Percentiles rank a stretch among this genome's conserved stretches.
Evolutionary conservation across 305 asterid genomes (phyloP).

Genomic region (Fraxinus paxiana): DNA sequence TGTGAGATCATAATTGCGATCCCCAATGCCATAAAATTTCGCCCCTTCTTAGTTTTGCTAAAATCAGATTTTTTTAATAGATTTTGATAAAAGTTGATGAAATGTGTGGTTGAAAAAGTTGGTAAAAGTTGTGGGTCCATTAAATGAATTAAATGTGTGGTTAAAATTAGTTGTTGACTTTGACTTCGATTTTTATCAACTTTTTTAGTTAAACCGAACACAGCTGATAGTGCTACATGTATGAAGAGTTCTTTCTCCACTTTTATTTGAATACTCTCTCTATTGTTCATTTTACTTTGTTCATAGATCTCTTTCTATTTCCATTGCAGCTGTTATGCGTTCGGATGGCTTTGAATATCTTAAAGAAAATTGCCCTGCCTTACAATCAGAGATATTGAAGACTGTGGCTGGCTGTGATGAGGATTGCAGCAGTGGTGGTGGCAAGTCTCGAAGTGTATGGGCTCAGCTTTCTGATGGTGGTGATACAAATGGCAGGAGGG

Average conservation of each 20-base stretch:
- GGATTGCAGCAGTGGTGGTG: slow-evolving; percentile 80
- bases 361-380: slow-evolving; percentile 69
- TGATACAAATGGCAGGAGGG: slow-evolving; percentile 81
- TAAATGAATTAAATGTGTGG: background rate
- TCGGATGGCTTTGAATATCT: slow-evolving; percentile 85
- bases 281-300: background rate
- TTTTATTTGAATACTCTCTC: background rate
- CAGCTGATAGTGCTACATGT: background rate
- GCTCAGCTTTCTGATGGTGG: slow-evolving; percentile 97
- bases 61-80: background rate
- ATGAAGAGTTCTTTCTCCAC: background rate
- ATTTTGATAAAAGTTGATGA: background rate
- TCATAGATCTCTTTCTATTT: slow-evolving; percentile 13
- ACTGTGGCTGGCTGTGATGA: slow-evolving; percentile 95
- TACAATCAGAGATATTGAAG: slow-evolving; percentile 89
- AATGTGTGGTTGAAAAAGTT: background rate
- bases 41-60: background rate
- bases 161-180: background rate
- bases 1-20: background rate
- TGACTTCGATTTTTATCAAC: background rate
- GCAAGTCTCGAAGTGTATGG: slow-evolving; percentile 87
- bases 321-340: slow-evolving; percentile 83
- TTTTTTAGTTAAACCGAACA: background rate
- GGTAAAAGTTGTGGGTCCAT: background rate
- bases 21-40: background rate